phyloP scores from a whole-genome alignment of 1,284 basidiomycete genomes.

The Chalciporus sp. region DNA sequence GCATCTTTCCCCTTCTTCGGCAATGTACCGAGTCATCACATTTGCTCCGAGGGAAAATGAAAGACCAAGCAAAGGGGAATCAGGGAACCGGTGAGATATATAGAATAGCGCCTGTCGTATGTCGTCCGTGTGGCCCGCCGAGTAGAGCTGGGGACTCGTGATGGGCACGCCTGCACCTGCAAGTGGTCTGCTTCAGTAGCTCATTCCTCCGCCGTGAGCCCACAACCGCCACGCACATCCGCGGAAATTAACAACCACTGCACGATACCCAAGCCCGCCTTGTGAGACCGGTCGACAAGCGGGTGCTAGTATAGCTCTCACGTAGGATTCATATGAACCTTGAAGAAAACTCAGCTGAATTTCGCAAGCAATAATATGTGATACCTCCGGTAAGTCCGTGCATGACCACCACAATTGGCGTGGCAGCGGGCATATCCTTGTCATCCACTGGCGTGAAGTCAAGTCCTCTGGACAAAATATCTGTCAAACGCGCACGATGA shows the following conservation, averaged over 20 bases:
- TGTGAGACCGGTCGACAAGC: constrained; percentile 67
- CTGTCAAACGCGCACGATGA: neutral
- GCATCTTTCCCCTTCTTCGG: constrained; percentile 79
- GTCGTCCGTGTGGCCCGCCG: constrained; percentile 86
- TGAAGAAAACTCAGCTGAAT: constrained; percentile 11
- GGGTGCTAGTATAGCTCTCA: constrained; percentile 76
- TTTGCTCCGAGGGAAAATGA: constrained; percentile 96
- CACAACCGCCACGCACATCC: constrained; percentile 66
- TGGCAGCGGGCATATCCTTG: constrained; percentile 54
- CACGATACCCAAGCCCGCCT: constrained; percentile 87
- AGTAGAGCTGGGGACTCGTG: constrained; percentile 83
- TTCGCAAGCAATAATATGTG: neutral
- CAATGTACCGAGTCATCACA: constrained; percentile 89
- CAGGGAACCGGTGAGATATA: constrained; percentile 74
- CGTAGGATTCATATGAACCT: constrained; percentile 90
- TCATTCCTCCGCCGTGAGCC: constrained; percentile 7
- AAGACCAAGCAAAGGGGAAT: constrained; percentile 82
- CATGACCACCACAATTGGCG: constrained; percentile 82
- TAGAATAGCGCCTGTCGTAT: constrained; percentile 81
- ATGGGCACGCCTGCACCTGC: constrained; percentile 83
- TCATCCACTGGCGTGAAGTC: constrained; percentile 71
- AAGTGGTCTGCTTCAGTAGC: constrained; percentile 10
- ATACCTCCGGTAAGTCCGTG: constrained; percentile 88
- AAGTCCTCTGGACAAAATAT: constrained; percentile 52
- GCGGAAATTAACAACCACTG: constrained; percentile 88